Base-by-base conservation (phyloP, 352 stramenopile genomes). In the Globisporangium viniferum region DNA sequence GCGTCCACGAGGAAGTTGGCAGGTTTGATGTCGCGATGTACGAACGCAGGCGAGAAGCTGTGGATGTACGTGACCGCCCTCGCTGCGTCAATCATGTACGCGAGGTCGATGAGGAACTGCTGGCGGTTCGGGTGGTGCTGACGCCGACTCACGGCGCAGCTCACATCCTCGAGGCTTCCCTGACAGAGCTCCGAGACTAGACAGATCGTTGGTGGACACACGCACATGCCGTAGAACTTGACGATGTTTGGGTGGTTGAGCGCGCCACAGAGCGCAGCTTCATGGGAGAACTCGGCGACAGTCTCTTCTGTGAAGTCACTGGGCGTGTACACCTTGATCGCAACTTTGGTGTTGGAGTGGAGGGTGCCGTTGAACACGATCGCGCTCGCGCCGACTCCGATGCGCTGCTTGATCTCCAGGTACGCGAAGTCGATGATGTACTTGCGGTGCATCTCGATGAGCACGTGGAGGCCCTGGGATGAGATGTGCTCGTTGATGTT, bases 181-280 rank as follows among this genome's bases (percentile, higher is more conserved):
- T 68, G 72, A 57, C 79, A 94, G 24, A 84, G 64, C 69, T 89
- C 78, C 12, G 73, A 92, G 4, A 94, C 81, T 0, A 94, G 60
- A 46, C 82, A 92, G 31, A 94, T 88, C 6, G 84, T 91, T 1
- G 86, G 83, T 20, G 85, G 85, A 29, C 73, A 89, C 14, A 95
- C 81, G 56, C 88, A 95, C 80, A 95, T 89, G 31, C 86, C 88
- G 61, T 91, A 90, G 70, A 95, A 95, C 63, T 78, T 82, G 66
- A 92, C 81, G 53, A 95, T 86, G 69, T 95, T 95, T 1, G 88
- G 82, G 59, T 94, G 86, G 35, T 86, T 71, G 2, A 94, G 71
- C 18, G 83, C 76, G 8, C 82, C 80, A 61, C 83, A 95, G 5
- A 95, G 68, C 2, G 84, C 87, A 7, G 85, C 87, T 63, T 93